Percentiles rank a stretch among this genome's conserved stretches.
These are phyloP conservation scores for Tilletia horrida DNA, from an alignment of 1,284 basidiomycete species.

Conservation along the genomic window DNA sequence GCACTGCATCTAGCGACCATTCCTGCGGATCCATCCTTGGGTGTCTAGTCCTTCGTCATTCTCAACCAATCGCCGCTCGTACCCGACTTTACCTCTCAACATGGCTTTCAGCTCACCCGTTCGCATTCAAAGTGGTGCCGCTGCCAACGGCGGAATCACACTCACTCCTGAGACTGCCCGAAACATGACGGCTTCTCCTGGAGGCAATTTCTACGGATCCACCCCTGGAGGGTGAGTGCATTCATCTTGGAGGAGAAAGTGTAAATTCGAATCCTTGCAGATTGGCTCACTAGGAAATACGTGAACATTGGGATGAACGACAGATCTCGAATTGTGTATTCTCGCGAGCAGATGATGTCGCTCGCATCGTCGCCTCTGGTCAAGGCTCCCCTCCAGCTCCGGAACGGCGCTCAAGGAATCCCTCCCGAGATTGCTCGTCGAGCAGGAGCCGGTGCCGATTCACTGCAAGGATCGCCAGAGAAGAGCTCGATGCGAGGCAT, in stretches of 20 bases:
- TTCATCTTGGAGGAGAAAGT: not conserved
- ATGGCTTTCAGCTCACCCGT: not conserved
- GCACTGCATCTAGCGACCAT: too few relatives aligned
- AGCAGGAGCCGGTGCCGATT: not conserved
- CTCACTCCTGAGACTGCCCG: not conserved
- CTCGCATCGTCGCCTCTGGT: constrained; percentile 34
- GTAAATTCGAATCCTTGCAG: not conserved
- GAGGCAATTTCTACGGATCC: constrained; percentile 28
- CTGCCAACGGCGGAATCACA: not conserved
- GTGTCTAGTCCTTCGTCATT: too few relatives aligned
- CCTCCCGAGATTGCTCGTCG: constrained; percentile 5
- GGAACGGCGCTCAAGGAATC: constrained; percentile 11
- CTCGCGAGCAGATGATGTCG: constrained; percentile 38
- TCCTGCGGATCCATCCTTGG: too few relatives aligned
- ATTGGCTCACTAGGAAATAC: not conserved
- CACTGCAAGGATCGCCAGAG: constrained; percentile 2
- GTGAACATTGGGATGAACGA: too few relatives aligned
- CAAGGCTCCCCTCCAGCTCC: not conserved
- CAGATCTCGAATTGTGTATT: constrained; percentile 39
- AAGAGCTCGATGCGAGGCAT: constrained; percentile 15
- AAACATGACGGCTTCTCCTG: constrained; percentile 3
- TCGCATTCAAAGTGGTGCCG: constrained; percentile 3
- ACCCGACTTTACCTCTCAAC: not conserved
- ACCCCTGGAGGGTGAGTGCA: constrained; percentile 35
- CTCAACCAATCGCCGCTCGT: too few relatives aligned